These are phyloP conservation scores for Agrocybe praecox DNA, from an alignment of 768 basidiomycete genomes.

Conservation along the genomic window DNA sequence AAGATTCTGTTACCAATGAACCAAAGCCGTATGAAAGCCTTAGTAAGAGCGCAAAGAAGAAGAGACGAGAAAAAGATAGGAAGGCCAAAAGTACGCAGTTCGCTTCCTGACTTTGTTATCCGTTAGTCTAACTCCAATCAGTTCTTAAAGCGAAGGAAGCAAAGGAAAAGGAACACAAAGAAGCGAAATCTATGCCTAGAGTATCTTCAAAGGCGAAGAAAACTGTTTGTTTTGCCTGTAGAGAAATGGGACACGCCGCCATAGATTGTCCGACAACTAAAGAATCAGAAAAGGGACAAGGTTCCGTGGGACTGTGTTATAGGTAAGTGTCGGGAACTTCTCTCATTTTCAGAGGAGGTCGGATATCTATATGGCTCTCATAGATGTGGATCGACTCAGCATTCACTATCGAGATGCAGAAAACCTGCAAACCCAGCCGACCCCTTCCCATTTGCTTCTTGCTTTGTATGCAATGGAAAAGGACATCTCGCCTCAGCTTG, in stretches of 20 bases:
- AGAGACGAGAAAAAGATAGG: constrained; percentile 29
- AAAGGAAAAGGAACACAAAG: constrained; percentile 42
- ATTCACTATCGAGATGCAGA: constrained; percentile 79
- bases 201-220: constrained; percentile 36
- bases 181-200: neutral
- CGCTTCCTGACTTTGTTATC: constrained; percentile 10
- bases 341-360: neutral
- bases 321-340: constrained; percentile 48
- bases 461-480: constrained; percentile 84
- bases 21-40: constrained; percentile 8
- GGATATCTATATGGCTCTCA: neutral
- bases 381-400: constrained; percentile 82
- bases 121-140: neutral
- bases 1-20: constrained; percentile 20
- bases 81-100: constrained; percentile 25
- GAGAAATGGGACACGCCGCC: constrained; percentile 81
- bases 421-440: constrained; percentile 61
- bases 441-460: constrained; percentile 86
- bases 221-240: constrained; percentile 87
- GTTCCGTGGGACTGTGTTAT: constrained; percentile 66
- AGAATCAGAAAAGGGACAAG: constrained; percentile 16
- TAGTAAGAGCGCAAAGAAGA: constrained; percentile 32
- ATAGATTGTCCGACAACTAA: constrained; percentile 69
- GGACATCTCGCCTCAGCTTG: constrained; percentile 89
- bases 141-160: constrained; percentile 44